Conservation (phyloP, 371 early-diverging fungal genomes). For the Circinella umbellata region DNA sequence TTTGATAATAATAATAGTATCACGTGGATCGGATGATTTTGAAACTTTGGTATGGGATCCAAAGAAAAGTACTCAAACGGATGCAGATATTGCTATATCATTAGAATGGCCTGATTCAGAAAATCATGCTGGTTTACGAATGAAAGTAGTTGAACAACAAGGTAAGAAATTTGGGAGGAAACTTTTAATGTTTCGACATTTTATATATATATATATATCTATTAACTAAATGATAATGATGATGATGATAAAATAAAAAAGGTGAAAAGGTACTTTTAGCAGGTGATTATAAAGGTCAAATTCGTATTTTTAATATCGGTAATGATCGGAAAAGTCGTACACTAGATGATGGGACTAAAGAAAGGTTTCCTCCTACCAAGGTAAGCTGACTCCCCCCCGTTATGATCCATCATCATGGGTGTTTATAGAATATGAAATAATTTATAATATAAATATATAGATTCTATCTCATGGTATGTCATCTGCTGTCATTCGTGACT, state of each 20-base stretch:
- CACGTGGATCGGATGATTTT: conserved; percentile 44
- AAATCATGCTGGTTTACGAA: conserved; percentile 33
- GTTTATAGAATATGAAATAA: too few relatives aligned
- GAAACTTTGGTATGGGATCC: conserved; percentile 49
- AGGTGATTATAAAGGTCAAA: conserved; percentile 50
- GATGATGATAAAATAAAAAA: neutral
- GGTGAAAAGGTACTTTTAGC: conserved; percentile 38
- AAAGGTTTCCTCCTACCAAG: conserved; percentile 29
- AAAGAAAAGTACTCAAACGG: conserved; percentile 34
- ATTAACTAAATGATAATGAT: neutral
- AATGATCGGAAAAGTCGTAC: conserved; percentile 34
- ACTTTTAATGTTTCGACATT: too few relatives aligned
- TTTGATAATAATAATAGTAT: conserved; percentile 20
- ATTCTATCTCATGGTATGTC: conserved; percentile 38
- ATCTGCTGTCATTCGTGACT: conserved; percentile 40
- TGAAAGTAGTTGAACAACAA: conserved; percentile 39
- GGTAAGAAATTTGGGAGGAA: conserved; percentile 17
- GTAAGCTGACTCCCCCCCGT: conserved; percentile 14
- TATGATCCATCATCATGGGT: too few relatives aligned
- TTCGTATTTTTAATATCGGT: conserved; percentile 45
- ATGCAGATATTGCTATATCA: conserved; percentile 40
- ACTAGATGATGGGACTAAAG: conserved; percentile 38
- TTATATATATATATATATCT: too few relatives aligned
- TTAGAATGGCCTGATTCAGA: conserved; percentile 45
- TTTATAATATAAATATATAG: conserved; percentile 18